Evolutionary conservation across 192 early-diverging fungal species (phyloP).

Genomic region (Gorgonomyces haynaldii): DNA sequence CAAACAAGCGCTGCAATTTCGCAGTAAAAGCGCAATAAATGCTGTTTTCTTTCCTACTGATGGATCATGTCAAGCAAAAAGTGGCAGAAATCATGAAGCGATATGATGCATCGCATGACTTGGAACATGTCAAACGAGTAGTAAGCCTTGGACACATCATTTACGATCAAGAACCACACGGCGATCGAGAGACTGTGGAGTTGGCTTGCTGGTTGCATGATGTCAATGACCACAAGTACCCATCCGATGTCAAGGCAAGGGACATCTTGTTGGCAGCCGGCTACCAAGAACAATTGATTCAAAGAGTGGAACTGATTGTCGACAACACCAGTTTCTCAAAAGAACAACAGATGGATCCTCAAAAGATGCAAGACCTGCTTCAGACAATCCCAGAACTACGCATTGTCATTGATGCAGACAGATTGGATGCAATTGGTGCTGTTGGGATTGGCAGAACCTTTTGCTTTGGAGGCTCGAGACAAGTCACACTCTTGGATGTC

Average conservation of each 20-base stretch:
- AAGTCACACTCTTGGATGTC: slow-evolving; percentile 1
- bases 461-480: slow-evolving; percentile 13
- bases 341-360: no score
- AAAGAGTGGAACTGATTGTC: not conserved
- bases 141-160: slow-evolving; percentile 7
- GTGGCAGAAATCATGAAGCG: no score
- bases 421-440: slow-evolving; percentile 20
- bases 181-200: slow-evolving; percentile 3
- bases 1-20: no score
- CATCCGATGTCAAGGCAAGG: not conserved
- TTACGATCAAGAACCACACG: not conserved
- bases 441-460: slow-evolving; percentile 21
- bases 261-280: not conserved
- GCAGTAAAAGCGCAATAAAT: no score
- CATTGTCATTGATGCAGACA: slow-evolving; percentile 16
- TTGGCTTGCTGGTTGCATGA: slow-evolving; percentile 21
- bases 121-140: slow-evolving; percentile 15
- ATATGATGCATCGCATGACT: slow-evolving; percentile 13
- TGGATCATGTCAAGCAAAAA: no score
- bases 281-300: not conserved
- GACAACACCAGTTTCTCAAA: not conserved
- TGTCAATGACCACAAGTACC: slow-evolving; percentile 15
- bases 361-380: no score
- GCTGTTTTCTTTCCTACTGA: no score
- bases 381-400: slow-evolving; percentile 1